Evolutionary conservation across 1,139 yeast genomes (phyloP).

Genomic region (Candida glucosophila): DNA sequence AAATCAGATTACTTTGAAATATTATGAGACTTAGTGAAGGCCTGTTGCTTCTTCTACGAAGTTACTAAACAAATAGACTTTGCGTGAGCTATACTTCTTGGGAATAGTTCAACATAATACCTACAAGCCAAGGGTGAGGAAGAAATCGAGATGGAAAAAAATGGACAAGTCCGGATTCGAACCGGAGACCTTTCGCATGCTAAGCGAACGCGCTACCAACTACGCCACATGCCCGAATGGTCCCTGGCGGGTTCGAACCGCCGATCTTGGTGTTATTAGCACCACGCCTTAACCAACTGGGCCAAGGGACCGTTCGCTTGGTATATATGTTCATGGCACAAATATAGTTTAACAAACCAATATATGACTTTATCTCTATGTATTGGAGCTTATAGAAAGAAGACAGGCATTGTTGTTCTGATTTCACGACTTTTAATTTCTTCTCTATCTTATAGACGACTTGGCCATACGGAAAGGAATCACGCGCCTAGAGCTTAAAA

Average conservation of each 20-base stretch:
- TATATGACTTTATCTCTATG: no score
- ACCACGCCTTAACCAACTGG: conserved; percentile 90
- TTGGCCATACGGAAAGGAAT: not conserved
- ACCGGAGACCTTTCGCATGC: conserved; percentile 62
- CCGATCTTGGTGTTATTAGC: conserved; percentile 82
- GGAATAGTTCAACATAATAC: not conserved
- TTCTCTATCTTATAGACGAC: conserved; percentile 1
- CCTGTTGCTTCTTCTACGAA: no score
- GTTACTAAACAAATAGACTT: no score
- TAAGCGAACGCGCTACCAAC: conserved; percentile 67
- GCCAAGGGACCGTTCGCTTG: conserved; percentile 75
- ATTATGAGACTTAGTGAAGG: no score
- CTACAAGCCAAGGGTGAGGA: not conserved
- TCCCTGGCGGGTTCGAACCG: conserved; percentile 86
- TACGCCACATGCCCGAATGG: conserved; percentile 67
- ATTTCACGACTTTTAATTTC: conserved; percentile 1
- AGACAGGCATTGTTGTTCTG: no score
- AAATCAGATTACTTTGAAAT: no score
- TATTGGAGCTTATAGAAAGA: no score
- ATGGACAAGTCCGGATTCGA: conserved; percentile 62
- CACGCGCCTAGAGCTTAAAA: no score
- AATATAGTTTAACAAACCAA: no score
- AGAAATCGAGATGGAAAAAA: conserved; percentile 11
- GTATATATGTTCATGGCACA: no score
- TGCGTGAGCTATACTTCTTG: not conserved